Conservation (phyloP, 345 rosid species). For the Citrus mangshanensis region DNA sequence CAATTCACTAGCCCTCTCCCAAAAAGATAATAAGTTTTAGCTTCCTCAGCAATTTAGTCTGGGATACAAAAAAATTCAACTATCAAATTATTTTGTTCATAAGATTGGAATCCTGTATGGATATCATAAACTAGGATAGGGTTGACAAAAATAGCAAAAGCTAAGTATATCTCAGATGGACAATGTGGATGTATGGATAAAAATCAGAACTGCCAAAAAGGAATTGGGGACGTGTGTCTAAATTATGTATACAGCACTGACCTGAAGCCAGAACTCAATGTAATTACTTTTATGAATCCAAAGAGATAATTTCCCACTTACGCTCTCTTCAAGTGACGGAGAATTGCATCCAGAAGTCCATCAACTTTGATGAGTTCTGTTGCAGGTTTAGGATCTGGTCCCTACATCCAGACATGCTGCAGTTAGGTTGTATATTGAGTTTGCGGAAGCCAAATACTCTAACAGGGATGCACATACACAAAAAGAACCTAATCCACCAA, state of each 20-base stretch:
- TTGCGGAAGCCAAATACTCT: background rate
- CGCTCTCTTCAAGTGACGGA: conserved; percentile 79
- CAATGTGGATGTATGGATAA: background rate
- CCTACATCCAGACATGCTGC: conserved; percentile 49
- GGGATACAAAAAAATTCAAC: background rate
- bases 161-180: background rate
- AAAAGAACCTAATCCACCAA: background rate
- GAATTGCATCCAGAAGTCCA: conserved; percentile 72
- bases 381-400: conserved; percentile 88
- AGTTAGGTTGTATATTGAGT: conserved; percentile 30
- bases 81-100: background rate
- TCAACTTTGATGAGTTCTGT: conserved; percentile 73
- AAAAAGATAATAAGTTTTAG: background rate
- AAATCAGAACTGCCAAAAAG: background rate
- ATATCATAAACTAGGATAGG: background rate
- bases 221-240: background rate
- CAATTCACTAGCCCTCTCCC: background rate
- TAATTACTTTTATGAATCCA: background rate
- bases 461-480: background rate
- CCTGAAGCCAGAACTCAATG: background rate
- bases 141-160: background rate
- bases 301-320: conserved; percentile 39
- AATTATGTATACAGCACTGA: background rate
- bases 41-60: background rate
- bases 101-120: background rate